A percentile compares a stretch with the other conserved stretches of the same genome.
phyloP scores from a whole-genome alignment of 768 basidiomycete genomes.

The Lentinula guzmanii region DNA sequence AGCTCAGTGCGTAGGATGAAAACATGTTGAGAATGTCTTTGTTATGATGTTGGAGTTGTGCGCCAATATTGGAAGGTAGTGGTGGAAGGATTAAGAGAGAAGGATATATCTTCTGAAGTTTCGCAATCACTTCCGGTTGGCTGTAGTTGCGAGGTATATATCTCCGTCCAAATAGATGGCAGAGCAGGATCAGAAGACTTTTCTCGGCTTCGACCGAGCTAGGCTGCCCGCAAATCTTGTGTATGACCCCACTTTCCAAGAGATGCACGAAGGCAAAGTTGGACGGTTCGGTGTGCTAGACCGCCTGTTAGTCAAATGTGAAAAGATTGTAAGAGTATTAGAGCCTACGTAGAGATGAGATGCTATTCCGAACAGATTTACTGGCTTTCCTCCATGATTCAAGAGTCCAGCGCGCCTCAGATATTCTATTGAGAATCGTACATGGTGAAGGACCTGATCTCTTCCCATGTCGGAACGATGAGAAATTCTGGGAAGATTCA shows the following conservation, averaged over 20 bases:
- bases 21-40: not conserved
- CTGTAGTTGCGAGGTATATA: slow-evolving; percentile 8
- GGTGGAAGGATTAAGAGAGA: slow-evolving; percentile 54
- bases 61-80: slow-evolving; percentile 17
- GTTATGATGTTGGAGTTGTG: not conserved
- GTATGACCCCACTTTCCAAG: slow-evolving; percentile 52
- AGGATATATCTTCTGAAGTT: slow-evolving; percentile 37
- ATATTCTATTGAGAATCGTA: slow-evolving; percentile 69
- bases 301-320: not conserved
- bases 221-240: slow-evolving; percentile 43
- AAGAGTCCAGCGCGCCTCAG: slow-evolving; percentile 53
- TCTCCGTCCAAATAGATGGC: slow-evolving; percentile 62
- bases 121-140: not conserved
- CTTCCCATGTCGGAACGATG: slow-evolving; percentile 49
- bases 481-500: slow-evolving; percentile 54
- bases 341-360: slow-evolving; percentile 43
- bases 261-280: slow-evolving; percentile 62
- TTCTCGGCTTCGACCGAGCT: slow-evolving; percentile 34
- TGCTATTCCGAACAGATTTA: slow-evolving; percentile 50
- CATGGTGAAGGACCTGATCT: slow-evolving; percentile 56
- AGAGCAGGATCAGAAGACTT: slow-evolving; percentile 49
- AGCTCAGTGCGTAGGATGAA: not conserved
- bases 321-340: not conserved
- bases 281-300: slow-evolving; percentile 57
- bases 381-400: slow-evolving; percentile 45